Percentiles rank a stretch among this genome's conserved stretches.
Conservation (phyloP, 2,329 filamentous ascomycete genomes). For the Xylariaceae sp. region DNA sequence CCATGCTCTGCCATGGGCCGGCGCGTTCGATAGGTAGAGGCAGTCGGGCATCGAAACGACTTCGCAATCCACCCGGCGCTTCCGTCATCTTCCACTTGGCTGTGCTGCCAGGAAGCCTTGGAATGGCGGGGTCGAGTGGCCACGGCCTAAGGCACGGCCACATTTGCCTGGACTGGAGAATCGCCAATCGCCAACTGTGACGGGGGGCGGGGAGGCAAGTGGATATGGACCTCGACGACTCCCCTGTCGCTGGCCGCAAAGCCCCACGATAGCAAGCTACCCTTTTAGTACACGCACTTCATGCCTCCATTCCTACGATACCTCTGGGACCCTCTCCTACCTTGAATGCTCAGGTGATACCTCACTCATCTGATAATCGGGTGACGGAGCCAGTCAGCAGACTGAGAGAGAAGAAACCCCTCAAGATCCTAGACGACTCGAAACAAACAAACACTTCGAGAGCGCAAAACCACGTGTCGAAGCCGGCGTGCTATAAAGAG, state of each 20-base stretch:
- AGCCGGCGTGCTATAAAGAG: not conserved
- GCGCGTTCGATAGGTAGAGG: not conserved
- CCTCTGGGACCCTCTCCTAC: not conserved
- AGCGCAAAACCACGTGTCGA: not conserved
- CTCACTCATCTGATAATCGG: not conserved
- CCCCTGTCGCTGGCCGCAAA: constrained; percentile 1
- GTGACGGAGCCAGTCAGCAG: not conserved
- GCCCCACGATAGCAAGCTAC: not conserved
- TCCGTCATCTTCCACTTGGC: not conserved
- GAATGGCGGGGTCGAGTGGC: constrained; percentile 23
- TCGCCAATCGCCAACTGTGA: constrained; percentile 14
- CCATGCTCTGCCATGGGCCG: not conserved
- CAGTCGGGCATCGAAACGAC: constrained; percentile 18
- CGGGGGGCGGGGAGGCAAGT: constrained; percentile 1
- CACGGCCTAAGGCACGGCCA: constrained; percentile 2
- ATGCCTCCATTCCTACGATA: not conserved
- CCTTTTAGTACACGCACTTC: not conserved
- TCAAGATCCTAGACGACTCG: not conserved
- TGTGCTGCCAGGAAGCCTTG: constrained; percentile 11
- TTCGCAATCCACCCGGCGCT: constrained; percentile 6
- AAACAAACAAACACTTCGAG: not conserved
- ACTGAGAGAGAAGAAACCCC: not conserved
- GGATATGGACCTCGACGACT: constrained; percentile 1
- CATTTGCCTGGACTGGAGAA: constrained; percentile 6
- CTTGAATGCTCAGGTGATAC: not conserved